Base-by-base conservation (phyloP, 257 asterid species). In the Ajuga chamaepitys region DNA sequence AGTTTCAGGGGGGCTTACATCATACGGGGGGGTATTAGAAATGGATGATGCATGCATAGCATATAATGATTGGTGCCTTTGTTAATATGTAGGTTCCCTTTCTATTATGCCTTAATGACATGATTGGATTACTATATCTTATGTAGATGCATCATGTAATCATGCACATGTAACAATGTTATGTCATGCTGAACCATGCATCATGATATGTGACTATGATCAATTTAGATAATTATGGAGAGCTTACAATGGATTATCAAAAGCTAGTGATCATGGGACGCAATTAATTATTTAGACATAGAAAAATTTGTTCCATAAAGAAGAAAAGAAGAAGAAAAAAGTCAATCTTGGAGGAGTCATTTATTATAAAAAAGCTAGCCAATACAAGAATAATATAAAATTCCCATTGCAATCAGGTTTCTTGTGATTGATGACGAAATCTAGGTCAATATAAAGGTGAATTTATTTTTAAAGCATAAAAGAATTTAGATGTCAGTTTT, bases 401-500 rank as follows among this genome's bases (percentile, higher is more conserved):
- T 13, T 64, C 44, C 52, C 50, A 46, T 11, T 24, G 70, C 82
- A 74, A 76, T 78, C 66, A 52, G 46, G 38, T 51, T 10, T 58
- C 67, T 60, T 10, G 65, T 62, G 73, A 70, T 20, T 34, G 76
- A 72, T 81, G 89, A 77, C 82, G 82, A 77, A 80, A 84, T 78
- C 83, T 74, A 72, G 79, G 75, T 78, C 78, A 73, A 68, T 66
- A 60, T 54, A 68, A 75, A 77, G 82, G 75, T 68, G 50, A 46
- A 70, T 25, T 25, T 25, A 20, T 50, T 61, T 75, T 75, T 62
- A 24, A 57, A 32, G 72, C 66, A 21, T 30, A 52, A 40, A 73
- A 72, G 74, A 35, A 48, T 58, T 55, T 37, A 69, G 42, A 66
- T 72, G 72, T 68, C 55, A 66, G 54, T 78, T 67, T 66, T 67